phyloP scores from a whole-genome alignment of 306 rosid genomes.

The Luffa acutangula region DNA sequence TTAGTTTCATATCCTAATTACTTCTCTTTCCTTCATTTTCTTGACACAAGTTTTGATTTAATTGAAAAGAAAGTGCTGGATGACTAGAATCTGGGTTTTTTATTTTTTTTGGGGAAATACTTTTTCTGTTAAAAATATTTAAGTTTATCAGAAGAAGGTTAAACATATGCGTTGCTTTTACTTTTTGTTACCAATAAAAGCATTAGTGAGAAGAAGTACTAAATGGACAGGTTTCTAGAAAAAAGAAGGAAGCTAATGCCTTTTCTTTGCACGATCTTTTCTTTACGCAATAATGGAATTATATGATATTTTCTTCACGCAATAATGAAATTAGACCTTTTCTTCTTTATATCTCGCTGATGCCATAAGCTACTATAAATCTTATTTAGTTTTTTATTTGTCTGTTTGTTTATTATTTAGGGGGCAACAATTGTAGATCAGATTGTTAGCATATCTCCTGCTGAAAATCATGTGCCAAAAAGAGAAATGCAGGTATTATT shows the following conservation, averaged over 20 bases:
- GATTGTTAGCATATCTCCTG: conserved; percentile 63
- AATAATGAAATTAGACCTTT: background rate
- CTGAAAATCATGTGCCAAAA: conserved; percentile 55
- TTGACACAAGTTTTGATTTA: background rate
- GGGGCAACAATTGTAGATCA: conserved; percentile 92
- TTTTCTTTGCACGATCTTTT: background rate
- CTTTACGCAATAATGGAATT: background rate
- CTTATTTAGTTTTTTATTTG: background rate
- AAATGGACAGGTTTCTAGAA: background rate
- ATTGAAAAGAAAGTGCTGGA: background rate
- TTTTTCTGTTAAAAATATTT: background rate
- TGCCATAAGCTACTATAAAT: background rate
- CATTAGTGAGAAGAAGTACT: background rate
- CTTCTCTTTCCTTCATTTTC: background rate
- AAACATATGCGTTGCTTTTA: background rate
- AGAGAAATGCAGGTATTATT: conserved; percentile 33
- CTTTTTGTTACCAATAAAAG: background rate
- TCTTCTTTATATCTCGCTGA: background rate
- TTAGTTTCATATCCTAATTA: background rate
- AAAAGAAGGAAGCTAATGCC: background rate
- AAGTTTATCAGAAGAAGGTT: background rate
- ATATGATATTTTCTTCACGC: background rate
- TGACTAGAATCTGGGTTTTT: background rate
- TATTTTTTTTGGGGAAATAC: background rate
- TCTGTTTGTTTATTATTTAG: conserved; percentile 22